Percentiles rank a stretch among this genome's conserved stretches.
Evolutionary conservation across 768 basidiomycete species (phyloP).

Genomic region (Termitomyces sp.): DNA sequence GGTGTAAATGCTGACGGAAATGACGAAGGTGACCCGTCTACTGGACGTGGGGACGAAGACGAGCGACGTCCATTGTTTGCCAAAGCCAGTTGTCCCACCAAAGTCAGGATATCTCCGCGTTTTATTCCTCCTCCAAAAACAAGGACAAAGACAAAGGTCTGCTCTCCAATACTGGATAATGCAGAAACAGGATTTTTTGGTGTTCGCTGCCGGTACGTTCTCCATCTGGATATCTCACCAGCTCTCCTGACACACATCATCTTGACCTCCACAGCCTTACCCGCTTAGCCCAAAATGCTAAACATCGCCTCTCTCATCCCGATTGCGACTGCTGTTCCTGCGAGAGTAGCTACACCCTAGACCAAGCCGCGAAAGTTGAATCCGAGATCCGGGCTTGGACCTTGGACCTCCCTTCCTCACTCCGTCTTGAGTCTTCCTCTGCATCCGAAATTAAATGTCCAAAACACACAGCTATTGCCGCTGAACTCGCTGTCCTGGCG

Average conservation of each 20-base stretch:
- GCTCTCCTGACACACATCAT: not conserved
- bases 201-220: constrained; percentile 56
- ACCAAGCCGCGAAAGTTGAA: constrained; percentile 57
- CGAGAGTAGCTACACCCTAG: constrained; percentile 48
- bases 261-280: constrained; percentile 39
- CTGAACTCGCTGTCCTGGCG: constrained; percentile 50
- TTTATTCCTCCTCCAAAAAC: not conserved
- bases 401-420: constrained; percentile 42
- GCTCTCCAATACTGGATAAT: not conserved
- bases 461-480: constrained; percentile 41
- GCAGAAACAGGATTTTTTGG: constrained; percentile 34
- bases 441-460: constrained; percentile 31
- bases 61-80: not conserved
- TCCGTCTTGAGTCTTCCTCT: constrained; percentile 25
- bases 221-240: not conserved
- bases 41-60: not conserved
- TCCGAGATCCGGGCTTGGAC: constrained; percentile 52
- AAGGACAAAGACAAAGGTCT: constrained; percentile 2
- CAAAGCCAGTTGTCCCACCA: not conserved
- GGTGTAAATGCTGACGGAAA: not conserved
- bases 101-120: not conserved
- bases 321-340: constrained; percentile 20
- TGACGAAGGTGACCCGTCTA: not conserved
- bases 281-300: constrained; percentile 57
- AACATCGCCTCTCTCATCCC: constrained; percentile 40